Evolutionary conservation across 306 rosid species (phyloP).

Genomic region (Senna siamea): DNA sequence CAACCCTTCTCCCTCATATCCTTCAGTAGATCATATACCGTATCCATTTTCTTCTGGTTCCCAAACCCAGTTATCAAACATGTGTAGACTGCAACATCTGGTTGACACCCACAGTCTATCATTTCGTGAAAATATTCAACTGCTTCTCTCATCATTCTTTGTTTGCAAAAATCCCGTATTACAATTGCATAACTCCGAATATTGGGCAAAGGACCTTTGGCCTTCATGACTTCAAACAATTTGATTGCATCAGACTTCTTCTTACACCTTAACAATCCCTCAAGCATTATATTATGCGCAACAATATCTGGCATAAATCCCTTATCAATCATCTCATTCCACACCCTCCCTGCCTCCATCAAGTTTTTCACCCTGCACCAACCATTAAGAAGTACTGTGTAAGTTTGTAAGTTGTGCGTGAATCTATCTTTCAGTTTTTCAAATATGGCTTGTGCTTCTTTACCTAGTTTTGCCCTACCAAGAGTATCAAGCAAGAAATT

Average conservation of each 20-base stretch:
- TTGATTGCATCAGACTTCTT: conserved; percentile 86
- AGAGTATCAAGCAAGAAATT: conserved; percentile 86
- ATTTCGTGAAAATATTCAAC: conserved; percentile 61
- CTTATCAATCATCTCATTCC: conserved; percentile 90
- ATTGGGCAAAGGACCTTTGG: conserved; percentile 77
- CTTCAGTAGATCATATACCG: conserved; percentile 58
- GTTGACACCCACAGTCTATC: conserved; percentile 62
- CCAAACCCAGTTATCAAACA: conserved; percentile 87
- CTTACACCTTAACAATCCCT: conserved; percentile 70
- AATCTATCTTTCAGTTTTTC: conserved; percentile 72
- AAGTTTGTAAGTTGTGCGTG: conserved; percentile 65
- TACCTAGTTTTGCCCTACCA: conserved; percentile 74
- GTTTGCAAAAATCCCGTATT: conserved; percentile 77
- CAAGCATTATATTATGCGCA: conserved; percentile 81
- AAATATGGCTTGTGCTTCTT: conserved; percentile 78
- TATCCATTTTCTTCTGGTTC: conserved; percentile 75
- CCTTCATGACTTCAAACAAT: conserved; percentile 86
- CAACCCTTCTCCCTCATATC: conserved; percentile 68
- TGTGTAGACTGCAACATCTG: conserved; percentile 61
- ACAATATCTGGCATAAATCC: conserved; percentile 82
- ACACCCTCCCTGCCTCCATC: conserved; percentile 87
- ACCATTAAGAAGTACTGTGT: conserved; percentile 79
- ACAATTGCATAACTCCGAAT: conserved; percentile 67
- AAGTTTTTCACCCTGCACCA: conserved; percentile 73
- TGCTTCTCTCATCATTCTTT: conserved; percentile 68